Percentiles rank a stretch among this genome's conserved stretches.
phyloP scores from a whole-genome alignment of 768 basidiomycete genomes.

The Tylopilus sp. region DNA sequence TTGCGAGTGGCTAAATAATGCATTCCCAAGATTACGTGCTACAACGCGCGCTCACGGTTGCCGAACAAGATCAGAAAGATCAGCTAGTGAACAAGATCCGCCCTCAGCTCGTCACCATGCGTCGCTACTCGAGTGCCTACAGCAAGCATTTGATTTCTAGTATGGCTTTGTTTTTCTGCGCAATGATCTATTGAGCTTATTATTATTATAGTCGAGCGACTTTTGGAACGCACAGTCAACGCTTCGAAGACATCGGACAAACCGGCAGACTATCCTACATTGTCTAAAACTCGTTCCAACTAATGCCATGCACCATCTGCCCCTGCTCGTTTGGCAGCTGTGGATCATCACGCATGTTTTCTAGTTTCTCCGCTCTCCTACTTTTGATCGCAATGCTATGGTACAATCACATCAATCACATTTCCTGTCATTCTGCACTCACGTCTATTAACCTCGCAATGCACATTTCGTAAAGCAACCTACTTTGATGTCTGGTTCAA shows the following conservation, averaged over 20 bases:
- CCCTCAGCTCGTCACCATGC: conserved; percentile 67
- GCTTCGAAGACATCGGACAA: conserved; percentile 26
- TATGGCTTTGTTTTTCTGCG: conserved; percentile 35
- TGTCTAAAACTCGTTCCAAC: conserved; percentile 24
- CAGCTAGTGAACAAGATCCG: conserved; percentile 57
- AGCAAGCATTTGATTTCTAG: conserved; percentile 81
- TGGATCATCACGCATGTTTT: conserved; percentile 6
- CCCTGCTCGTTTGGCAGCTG: conserved; percentile 8
- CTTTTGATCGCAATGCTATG: conserved; percentile 36
- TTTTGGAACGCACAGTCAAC: conserved; percentile 51
- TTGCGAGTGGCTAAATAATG: conserved; percentile 5
- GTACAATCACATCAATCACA: conserved; percentile 32
- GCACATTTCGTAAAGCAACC: conserved; percentile 37
- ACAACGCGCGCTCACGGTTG: conserved; percentile 69
- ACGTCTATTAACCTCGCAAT: conserved; percentile 31
- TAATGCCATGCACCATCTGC: conserved; percentile 9
- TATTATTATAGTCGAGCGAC: conserved; percentile 55
- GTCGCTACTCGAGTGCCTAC: conserved; percentile 66
- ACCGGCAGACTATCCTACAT: conserved; percentile 28
- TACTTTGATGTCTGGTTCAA: conserved; percentile 20
- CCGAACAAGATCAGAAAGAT: conserved; percentile 71
- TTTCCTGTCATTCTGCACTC: conserved; percentile 29
- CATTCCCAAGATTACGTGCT: conserved; percentile 70
- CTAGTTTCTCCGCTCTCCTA: conserved; percentile 6
- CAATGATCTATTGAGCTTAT: conserved; percentile 11